Base-by-base conservation (phyloP, 768 basidiomycete genomes). In the Pleurotus giganteus region DNA sequence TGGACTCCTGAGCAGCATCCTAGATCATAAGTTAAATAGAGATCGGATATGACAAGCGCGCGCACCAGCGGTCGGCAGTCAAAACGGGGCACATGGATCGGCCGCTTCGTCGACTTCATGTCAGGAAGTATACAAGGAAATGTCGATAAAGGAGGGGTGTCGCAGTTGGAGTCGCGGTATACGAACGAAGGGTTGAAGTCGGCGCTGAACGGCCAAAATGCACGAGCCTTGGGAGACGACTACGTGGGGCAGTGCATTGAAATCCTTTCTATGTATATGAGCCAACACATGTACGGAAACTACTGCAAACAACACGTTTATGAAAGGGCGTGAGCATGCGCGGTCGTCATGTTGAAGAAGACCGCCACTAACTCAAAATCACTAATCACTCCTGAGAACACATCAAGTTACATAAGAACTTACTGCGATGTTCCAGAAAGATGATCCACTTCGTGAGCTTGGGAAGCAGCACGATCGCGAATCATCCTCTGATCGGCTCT, bases 1-100 rank as follows among this genome's bases (percentile, higher is more conserved):
- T 63, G 69, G 66, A 65, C 65, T 67, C 65, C 24, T 52, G 32
- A 26, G 23, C 13, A 17, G 32, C 8, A 41, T 13, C 15, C 39
- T 41, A 17, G 39, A 13, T n/a, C 7, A 41, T 17, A 17, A n/a
- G 13, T 19, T 41, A n/a, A n/a, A n/a, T n/a, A n/a, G n/a, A n/a
- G n/a, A n/a, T n/a, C n/a, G n/a, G 9, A 17, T 15, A 17, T 17
- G 39, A 41, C 7, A 41, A 41, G 19, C 9, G 19, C 12, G 7
- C 7, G 39, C n/a, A 41, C 39, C 39, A 17, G 9, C 12, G 39
- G 8, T 11, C 15, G n/a, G 39, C 39, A 17, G 19, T 41, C 39
- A 41, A 41, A 7, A 19, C n/a, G 39, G 19, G 39, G 19, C 12
- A 41, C 8, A 41, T 32, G 6, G 31, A 32, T 13, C 7, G 39